Base-by-base conservation (phyloP, 257 asterid genomes). In the Prunella vulgaris region DNA sequence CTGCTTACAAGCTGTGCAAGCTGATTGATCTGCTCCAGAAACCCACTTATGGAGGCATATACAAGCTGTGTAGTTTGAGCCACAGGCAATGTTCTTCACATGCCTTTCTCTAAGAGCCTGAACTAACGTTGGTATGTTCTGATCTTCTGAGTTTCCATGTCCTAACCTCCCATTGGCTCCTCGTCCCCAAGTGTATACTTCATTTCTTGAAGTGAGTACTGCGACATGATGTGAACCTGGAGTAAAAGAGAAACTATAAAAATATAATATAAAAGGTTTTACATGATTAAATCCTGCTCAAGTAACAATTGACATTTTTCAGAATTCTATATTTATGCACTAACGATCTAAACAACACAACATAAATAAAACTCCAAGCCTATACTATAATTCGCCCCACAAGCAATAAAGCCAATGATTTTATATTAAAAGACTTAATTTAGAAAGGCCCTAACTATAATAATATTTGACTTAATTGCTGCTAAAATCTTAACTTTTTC, bases 1-100 rank as follows among this genome's bases (percentile, higher is more conserved):
- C 72, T 84, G 95, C 30, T 87, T 76, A 72, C 99, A 94, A 65
- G 89, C 90, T 0, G 91, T 82, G 81, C 99, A 94, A 22, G 79
- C 76, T 2, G 99, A 89, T 70, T 94, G 99, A 79, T 94, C 99
- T 38, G 95, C 88, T 4, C 96, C 97, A 0, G 97, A 80, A 2
- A 86, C 90, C 97, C 99, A 94, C 66, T 85, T 94, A 74, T 91
- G 97, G 72, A 87, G 87, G 84, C 96, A 94, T 63, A 94, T 86
- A 74, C 87, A 76, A 2, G 97, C 85, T 1, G 96, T 88, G 74
- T 76, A 94, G 79, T 85, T 94, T 17, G 96, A 84, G 12, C 99
- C 99, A 63, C 99, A 94, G 2, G 85, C 86, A 61, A 94, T 81
- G 70, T 83, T 87, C 76, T 86, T 88, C 74, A 89, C 97, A 5